These are phyloP conservation scores for Corylus americana DNA, from an alignment of 306 rosid species.

Conservation along the genomic window DNA sequence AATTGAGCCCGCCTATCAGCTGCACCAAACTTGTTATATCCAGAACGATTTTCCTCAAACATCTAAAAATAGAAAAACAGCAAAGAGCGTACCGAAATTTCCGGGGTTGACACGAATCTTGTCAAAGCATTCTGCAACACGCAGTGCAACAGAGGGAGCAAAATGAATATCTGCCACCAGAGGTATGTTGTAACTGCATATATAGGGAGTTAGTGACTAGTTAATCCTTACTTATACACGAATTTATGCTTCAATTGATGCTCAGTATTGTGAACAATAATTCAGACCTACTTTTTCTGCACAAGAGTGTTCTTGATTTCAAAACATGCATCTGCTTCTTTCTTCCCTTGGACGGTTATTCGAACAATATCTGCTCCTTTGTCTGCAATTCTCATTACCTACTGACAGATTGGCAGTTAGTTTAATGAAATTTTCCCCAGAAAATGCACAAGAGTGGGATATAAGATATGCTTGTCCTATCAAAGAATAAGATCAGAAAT, in stretches of 20 bases:
- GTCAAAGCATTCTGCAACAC: slow-evolving; percentile 91
- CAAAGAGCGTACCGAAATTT: slow-evolving; percentile 68
- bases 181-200: slow-evolving; percentile 75
- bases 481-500: neutral
- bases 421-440: slow-evolving; percentile 10
- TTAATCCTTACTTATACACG: slow-evolving; percentile 16
- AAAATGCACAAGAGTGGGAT: neutral
- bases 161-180: slow-evolving; percentile 91
- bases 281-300: slow-evolving; percentile 77
- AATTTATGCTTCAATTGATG: slow-evolving; percentile 17
- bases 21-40: slow-evolving; percentile 42
- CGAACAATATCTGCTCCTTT: slow-evolving; percentile 92
- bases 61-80: neutral
- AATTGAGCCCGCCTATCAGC: slow-evolving; percentile 99
- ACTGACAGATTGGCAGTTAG: slow-evolving; percentile 25
- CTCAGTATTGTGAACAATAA: slow-evolving; percentile 13
- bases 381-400: slow-evolving; percentile 97
- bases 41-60: slow-evolving; percentile 18
- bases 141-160: slow-evolving; percentile 82
- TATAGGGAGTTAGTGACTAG: slow-evolving; percentile 19
- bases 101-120: slow-evolving; percentile 95
- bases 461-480: neutral
- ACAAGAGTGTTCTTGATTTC: slow-evolving; percentile 90
- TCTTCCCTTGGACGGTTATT: slow-evolving; percentile 97
- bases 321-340: slow-evolving; percentile 96